These are phyloP conservation scores for Perilla frutescens DNA, from an alignment of 257 asterid genomes.

Conservation along the genomic window DNA sequence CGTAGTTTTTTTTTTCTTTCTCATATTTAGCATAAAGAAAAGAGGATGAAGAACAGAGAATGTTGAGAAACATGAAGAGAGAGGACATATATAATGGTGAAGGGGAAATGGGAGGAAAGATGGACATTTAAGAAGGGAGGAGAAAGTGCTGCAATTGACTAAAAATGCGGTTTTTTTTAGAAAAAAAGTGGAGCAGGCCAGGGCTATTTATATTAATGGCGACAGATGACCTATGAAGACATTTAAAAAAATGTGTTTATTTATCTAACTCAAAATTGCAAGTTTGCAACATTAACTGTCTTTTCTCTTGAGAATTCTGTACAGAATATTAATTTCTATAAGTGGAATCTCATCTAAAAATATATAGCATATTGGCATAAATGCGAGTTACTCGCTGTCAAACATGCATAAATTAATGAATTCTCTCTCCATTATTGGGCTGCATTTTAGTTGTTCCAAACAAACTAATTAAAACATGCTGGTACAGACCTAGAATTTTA, in stretches of 20 bases:
- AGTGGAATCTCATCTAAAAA: conserved; percentile 40
- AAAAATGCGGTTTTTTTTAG: conserved; percentile 20
- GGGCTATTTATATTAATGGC: conserved; percentile 39
- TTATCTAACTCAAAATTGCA: not conserved
- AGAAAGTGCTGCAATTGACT: conserved; percentile 22
- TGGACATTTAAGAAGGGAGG: conserved; percentile 35
- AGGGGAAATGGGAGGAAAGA: conserved; percentile 29
- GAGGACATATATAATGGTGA: conserved; percentile 13
- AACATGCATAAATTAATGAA: conserved; percentile 18
- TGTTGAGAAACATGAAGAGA: conserved; percentile 23
- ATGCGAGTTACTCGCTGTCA: conserved; percentile 1
- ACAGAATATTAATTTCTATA: conserved; percentile 36
- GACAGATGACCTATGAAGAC: conserved; percentile 35
- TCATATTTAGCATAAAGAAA: not conserved
- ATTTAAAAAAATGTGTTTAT: conserved; percentile 19
- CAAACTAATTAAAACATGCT: not conserved
- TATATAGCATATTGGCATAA: conserved; percentile 18
- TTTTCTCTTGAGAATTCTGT: conserved; percentile 14
- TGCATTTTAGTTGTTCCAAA: not conserved
- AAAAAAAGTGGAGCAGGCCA: not conserved
- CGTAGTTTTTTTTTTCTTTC: not conserved
- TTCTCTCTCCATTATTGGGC: not conserved
- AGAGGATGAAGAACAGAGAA: conserved; percentile 2
- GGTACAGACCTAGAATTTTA: not conserved
- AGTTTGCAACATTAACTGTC: conserved; percentile 12